Evolutionary conservation across 139 green algal genomes (phyloP), one percentile per base, ranked within the genome.

Genomic region (Chlorella ohadii): DNA sequence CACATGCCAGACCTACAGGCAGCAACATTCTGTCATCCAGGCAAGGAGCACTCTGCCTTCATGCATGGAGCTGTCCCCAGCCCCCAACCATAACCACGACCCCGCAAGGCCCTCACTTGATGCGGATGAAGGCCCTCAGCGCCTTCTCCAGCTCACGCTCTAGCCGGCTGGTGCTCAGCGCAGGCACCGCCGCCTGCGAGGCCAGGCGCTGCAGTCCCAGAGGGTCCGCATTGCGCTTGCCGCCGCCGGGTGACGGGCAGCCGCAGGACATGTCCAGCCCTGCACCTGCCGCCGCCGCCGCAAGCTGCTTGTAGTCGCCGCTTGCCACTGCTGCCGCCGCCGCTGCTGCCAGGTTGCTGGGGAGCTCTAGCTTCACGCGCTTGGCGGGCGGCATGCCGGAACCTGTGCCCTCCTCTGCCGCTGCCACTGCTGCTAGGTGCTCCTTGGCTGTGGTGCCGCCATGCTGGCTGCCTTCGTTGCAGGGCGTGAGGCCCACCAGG

Each of bases 51-150:
- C n/a, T n/a, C n/a, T n/a, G n/a, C n/a, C n/a, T n/a, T n/a, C n/a
- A n/a, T n/a, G n/a, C n/a, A n/a, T n/a, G n/a, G n/a, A n/a, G n/a
- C n/a, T n/a, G n/a, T n/a, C n/a, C n/a, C n/a, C n/a, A n/a, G n/a
- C n/a, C n/a, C n/a, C n/a, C n/a, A n/a, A n/a, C n/a, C n/a, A n/a
- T n/a, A n/a, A n/a, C n/a, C n/a, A n/a, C n/a, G n/a, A n/a, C 44
- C 9, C 44, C 6, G 44, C 7, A 6, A 51, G 44, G 44, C 67
- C 67, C 88, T 87, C 74, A 94, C 88, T 67, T 86, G 70, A 99
- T 94, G 51, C 87, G 84, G 73, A 98, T 93, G 86, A 99, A 98
- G 20, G 95, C 88, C 23, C 89, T 83, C 79, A 99, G 92, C 66
- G 91, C 87, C 36, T 89, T 83, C 88, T 98, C 92, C 85, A 99